These are phyloP conservation scores for Macaranga tanarius DNA, from an alignment of 441 rosid genomes.

Conservation along the genomic window DNA sequence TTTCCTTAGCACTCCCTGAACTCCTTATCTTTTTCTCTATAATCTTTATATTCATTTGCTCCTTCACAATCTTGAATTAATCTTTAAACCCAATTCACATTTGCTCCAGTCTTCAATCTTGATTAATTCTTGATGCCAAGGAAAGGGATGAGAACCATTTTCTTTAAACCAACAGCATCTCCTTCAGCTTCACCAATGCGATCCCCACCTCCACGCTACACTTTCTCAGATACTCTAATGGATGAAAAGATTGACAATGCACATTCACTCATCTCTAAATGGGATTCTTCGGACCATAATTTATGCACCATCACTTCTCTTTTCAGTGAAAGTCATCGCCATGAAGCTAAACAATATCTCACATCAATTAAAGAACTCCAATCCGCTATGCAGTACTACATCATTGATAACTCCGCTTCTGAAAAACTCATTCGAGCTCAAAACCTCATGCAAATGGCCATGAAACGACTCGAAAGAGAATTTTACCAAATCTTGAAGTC, in stretches of 20 bases:
- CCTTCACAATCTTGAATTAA: no score
- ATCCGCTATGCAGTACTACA: slow-evolving; percentile 46
- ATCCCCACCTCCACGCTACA: slow-evolving; percentile 36
- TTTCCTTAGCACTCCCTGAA: neutral
- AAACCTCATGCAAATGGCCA: slow-evolving; percentile 60
- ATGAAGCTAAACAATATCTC: slow-evolving; percentile 51
- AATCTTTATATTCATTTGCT: neutral
- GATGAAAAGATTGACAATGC: slow-evolving; percentile 46
- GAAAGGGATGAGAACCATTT: slow-evolving; percentile 32
- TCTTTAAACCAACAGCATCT: slow-evolving; percentile 36
- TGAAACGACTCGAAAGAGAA: slow-evolving; percentile 66
- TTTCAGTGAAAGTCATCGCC: slow-evolving; percentile 40
- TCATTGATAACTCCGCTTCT: slow-evolving; percentile 31
- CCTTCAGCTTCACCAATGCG: slow-evolving; percentile 32
- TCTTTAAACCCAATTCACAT: no score
- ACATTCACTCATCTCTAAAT: slow-evolving; percentile 38
- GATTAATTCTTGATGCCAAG: neutral
- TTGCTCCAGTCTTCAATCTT: neutral
- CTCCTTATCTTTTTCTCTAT: neutral
- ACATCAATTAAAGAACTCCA: slow-evolving; percentile 43
- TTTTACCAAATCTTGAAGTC: slow-evolving; percentile 54
- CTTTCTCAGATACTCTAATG: slow-evolving; percentile 45
- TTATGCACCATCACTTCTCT: slow-evolving; percentile 34
- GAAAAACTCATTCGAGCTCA: slow-evolving; percentile 52
- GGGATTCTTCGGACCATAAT: slow-evolving; percentile 24